A percentile compares a stretch with the other conserved stretches of the same genome.
phyloP scores from a whole-genome alignment of 371 early-diverging fungal species.

The Apophysomyces trapeziformis region DNA sequence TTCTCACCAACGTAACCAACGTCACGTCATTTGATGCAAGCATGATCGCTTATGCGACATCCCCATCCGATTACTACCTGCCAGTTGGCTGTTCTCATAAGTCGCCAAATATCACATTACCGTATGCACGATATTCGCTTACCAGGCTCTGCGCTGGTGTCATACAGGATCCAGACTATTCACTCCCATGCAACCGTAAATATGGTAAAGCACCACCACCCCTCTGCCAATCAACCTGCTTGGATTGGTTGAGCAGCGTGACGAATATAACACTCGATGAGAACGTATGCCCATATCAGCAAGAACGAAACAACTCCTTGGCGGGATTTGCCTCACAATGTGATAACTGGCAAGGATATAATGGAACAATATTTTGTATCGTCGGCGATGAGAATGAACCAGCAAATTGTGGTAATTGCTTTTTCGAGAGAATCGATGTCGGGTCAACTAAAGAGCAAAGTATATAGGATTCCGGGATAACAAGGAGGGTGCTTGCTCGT shows the following conservation, averaged over 20 bases:
- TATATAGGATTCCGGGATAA: conserved; percentile 31
- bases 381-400: conserved; percentile 48
- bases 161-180: conserved; percentile 31
- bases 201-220: conserved; percentile 29
- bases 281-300: conserved; percentile 20
- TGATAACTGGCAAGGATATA: conserved; percentile 32
- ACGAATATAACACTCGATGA: conserved; percentile 19
- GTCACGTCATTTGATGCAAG: conserved; percentile 40
- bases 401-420: conserved; percentile 42
- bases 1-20: conserved; percentile 31
- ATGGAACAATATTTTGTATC: conserved; percentile 34
- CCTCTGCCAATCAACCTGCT: conserved; percentile 37
- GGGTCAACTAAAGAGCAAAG: conserved; percentile 8
- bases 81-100: conserved; percentile 35
- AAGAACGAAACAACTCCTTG: conserved; percentile 20
- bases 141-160: conserved; percentile 36
- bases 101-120: conserved; percentile 18
- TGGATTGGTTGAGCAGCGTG: conserved; percentile 32
- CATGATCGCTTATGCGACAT: conserved; percentile 22
- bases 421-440: not conserved
- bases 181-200: conserved; percentile 33
- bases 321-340: conserved; percentile 24
- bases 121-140: conserved; percentile 44
- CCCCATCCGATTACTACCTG: conserved; percentile 31
- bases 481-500: conserved; percentile 25